These are phyloP conservation scores for Aspergillus homomorphus DNA, from an alignment of 495 filamentous ascomycete genomes.

Conservation along the genomic window DNA sequence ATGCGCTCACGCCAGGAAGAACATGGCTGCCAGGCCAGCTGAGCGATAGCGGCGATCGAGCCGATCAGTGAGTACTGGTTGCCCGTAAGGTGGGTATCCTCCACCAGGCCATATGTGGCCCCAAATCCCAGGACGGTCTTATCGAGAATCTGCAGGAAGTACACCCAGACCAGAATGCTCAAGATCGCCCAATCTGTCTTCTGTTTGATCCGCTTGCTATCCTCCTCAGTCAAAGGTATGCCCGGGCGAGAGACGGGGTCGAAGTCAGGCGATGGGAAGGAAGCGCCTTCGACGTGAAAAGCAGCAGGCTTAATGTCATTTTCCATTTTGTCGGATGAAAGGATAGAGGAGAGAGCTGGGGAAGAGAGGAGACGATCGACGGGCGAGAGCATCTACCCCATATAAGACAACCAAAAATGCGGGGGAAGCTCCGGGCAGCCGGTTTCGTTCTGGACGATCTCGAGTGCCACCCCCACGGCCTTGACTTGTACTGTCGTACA, in stretches of 20 bases:
- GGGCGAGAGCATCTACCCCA: background rate
- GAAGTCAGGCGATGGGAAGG: constrained; percentile 2
- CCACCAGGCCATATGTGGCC: constrained; percentile 58
- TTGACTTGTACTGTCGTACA: background rate
- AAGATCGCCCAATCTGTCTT: constrained; percentile 62
- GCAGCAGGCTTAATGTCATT: constrained; percentile 5
- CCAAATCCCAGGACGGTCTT: constrained; percentile 63
- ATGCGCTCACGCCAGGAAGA: constrained; percentile 42
- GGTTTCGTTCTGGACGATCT: too few species aligned
- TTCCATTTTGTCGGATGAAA: background rate
- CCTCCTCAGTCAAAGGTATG: constrained; percentile 47
- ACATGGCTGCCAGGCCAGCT: constrained; percentile 65
- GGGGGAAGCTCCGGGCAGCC: too few species aligned
- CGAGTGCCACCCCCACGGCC: background rate
- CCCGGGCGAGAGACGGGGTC: constrained; percentile 20
- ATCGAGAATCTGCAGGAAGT: constrained; percentile 64
- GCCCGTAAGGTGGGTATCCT: constrained; percentile 52
- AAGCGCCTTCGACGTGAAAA: constrained; percentile 8
- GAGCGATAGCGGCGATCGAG: constrained; percentile 60
- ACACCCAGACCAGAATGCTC: constrained; percentile 59
- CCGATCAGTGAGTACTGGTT: constrained; percentile 61
- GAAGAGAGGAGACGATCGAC: background rate
- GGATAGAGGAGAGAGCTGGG: background rate
- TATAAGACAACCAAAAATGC: background rate
- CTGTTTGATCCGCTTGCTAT: constrained; percentile 53